These are phyloP conservation scores for Tetracladium marchalianum DNA, from an alignment of 495 filamentous ascomycete genomes.

Conservation along the genomic window DNA sequence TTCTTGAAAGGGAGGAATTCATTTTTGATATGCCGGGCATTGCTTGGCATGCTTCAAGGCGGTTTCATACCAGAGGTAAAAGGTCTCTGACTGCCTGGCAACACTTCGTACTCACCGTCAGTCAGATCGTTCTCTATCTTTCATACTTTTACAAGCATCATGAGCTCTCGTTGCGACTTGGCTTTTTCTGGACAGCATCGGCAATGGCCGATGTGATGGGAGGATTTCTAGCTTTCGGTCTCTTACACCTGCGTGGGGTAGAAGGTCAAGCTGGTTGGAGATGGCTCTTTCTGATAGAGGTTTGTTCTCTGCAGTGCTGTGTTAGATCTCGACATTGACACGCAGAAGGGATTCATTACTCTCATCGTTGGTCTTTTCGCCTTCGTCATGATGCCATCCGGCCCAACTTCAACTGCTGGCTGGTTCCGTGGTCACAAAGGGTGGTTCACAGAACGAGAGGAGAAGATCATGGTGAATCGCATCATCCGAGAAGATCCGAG, in stretches of 20 bases:
- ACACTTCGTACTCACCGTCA: conserved; percentile 15
- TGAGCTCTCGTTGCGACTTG: conserved; percentile 57
- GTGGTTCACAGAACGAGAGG: conserved; percentile 62
- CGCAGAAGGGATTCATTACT: conserved; percentile 39
- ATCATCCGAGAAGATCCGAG: conserved; percentile 63
- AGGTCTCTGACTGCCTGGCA: neutral
- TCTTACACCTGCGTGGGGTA: conserved; percentile 56
- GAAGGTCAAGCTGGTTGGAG: conserved; percentile 61
- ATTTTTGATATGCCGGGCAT: conserved; percentile 53
- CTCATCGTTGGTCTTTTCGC: conserved; percentile 55
- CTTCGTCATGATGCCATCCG: conserved; percentile 62
- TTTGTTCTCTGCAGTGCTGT: neutral
- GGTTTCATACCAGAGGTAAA: conserved; percentile 48
- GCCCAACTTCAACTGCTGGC: conserved; percentile 56
- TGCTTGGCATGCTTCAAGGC: conserved; percentile 69
- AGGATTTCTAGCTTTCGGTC: conserved; percentile 62
- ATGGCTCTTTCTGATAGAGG: conserved; percentile 53
- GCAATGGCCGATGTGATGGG: conserved; percentile 54
- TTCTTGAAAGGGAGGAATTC: conserved; percentile 48
- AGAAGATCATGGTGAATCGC: conserved; percentile 67
- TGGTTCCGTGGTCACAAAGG: conserved; percentile 61
- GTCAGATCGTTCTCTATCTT: conserved; percentile 50
- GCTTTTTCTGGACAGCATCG: conserved; percentile 68
- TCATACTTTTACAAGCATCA: conserved; percentile 72
- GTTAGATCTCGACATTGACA: neutral